phyloP scores from a whole-genome alignment of 495 filamentous ascomycete genomes.

The Penicillium mononematosum region DNA sequence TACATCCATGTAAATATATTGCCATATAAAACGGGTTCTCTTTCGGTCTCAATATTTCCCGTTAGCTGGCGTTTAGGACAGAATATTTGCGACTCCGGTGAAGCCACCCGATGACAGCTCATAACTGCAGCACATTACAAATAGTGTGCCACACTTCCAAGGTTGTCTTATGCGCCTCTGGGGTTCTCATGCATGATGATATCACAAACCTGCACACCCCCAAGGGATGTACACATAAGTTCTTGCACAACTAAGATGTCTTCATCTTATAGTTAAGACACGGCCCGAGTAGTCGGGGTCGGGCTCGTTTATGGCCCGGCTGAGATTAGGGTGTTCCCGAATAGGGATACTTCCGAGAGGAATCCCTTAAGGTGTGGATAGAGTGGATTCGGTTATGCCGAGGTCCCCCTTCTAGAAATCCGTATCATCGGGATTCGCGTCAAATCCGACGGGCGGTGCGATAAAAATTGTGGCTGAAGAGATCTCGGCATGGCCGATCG shows the following conservation, averaged over 20 bases:
- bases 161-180: neutral
- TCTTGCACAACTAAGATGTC: neutral
- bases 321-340: neutral
- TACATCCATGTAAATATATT: constrained; percentile 10
- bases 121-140: neutral
- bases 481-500: constrained; percentile 3
- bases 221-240: neutral
- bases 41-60: neutral
- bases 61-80: neutral
- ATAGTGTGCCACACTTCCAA: neutral
- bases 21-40: constrained; percentile 1
- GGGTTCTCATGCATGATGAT: neutral
- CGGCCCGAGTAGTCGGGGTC: neutral
- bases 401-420: neutral
- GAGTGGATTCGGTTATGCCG: neutral
- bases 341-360: neutral
- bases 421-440: neutral
- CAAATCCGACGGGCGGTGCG: neutral
- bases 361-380: neutral
- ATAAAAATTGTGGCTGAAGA: neutral
- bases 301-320: neutral
- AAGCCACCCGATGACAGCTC: neutral
- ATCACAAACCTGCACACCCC: neutral
- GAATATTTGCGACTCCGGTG: neutral
- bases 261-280: neutral